Evolutionary conservation across 495 filamentous ascomycete species (phyloP).

Genomic region (Tuber umbilicatum): DNA sequence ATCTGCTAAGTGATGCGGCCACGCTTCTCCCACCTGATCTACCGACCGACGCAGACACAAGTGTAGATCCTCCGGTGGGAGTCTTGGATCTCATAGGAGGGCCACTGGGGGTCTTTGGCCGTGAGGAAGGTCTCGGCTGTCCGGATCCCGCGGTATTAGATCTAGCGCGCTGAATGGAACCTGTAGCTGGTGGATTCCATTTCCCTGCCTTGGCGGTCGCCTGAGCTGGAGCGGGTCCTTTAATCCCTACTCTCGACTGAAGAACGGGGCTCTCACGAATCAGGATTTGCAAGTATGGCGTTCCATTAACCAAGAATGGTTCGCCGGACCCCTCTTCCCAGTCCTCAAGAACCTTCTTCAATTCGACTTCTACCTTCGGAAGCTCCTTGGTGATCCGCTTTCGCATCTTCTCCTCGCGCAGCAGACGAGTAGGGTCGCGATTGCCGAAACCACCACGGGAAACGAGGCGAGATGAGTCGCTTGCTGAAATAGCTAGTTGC

Average conservation of each 20-base stretch:
- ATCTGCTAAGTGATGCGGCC: slow-evolving; percentile 14
- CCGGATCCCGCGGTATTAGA: slow-evolving; percentile 13
- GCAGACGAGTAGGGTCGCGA: slow-evolving; percentile 86
- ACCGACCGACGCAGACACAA: slow-evolving; percentile 17
- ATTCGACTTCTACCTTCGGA: slow-evolving; percentile 77
- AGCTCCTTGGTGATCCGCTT: slow-evolving; percentile 94
- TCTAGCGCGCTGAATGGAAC: slow-evolving; percentile 15
- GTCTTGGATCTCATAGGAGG: slow-evolving; percentile 34
- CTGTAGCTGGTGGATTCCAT: slow-evolving; percentile 6
- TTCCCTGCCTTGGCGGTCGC: slow-evolving; percentile 24
- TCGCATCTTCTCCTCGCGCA: slow-evolving; percentile 96
- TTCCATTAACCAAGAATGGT: slow-evolving; percentile 85
- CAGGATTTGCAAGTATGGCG: slow-evolving; percentile 89
- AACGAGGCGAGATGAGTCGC: slow-evolving; percentile 91
- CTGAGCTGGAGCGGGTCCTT: slow-evolving; percentile 10
- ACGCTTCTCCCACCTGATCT: slow-evolving; percentile 23
- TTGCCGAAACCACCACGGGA: slow-evolving; percentile 76
- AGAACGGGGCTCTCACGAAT: slow-evolving; percentile 55
- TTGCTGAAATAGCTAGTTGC: slow-evolving; percentile 75
- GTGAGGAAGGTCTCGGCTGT: slow-evolving; percentile 10
- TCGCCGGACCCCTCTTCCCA: slow-evolving; percentile 94
- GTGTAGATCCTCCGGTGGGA: slow-evolving; percentile 23
- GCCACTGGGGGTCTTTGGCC: slow-evolving; percentile 36
- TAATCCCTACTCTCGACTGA: slow-evolving; percentile 20
- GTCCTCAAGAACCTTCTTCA: slow-evolving; percentile 69